Percentiles rank a stretch among this genome's conserved stretches.
Evolutionary conservation across 2,329 filamentous ascomycete genomes (phyloP).

Genomic region (Colletotrichum navitas): DNA sequence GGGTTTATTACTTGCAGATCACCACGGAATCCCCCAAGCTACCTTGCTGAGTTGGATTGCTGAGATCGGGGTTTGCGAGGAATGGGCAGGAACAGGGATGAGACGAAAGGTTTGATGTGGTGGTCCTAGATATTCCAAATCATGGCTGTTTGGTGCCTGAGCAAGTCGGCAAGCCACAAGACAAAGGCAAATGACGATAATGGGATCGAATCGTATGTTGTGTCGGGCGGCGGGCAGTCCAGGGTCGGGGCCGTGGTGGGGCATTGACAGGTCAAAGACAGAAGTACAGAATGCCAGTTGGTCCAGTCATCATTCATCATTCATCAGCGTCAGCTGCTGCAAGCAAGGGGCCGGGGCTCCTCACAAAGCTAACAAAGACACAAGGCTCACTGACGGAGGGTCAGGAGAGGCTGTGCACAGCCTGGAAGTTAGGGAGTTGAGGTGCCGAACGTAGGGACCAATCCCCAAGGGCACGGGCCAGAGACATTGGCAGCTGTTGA

Average conservation of each 20-base stretch:
- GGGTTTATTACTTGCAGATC: slow-evolving; percentile 39
- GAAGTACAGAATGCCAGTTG: background rate
- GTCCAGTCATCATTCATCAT: slow-evolving; percentile 26
- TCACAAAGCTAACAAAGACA: slow-evolving; percentile 37
- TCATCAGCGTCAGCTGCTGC: slow-evolving; percentile 4
- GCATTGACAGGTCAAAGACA: slow-evolving; percentile 37
- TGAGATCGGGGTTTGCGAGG: slow-evolving; percentile 14
- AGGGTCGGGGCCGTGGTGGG: slow-evolving; percentile 32
- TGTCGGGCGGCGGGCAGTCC: slow-evolving; percentile 19
- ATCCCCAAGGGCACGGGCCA: slow-evolving; percentile 18
- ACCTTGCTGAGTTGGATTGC: slow-evolving; percentile 12
- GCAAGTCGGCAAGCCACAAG: slow-evolving; percentile 11
- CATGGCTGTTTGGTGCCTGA: background rate
- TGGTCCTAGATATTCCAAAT: background rate
- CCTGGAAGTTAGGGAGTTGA: slow-evolving; percentile 28
- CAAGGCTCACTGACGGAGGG: background rate
- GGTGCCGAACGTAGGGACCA: slow-evolving; percentile 18
- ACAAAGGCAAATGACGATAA: slow-evolving; percentile 8
- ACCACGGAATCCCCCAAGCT: slow-evolving; percentile 21
- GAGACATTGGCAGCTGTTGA: slow-evolving; percentile 36
- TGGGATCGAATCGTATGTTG: slow-evolving; percentile 23
- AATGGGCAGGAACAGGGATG: slow-evolving; percentile 10
- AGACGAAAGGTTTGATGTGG: background rate
- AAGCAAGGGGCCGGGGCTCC: slow-evolving; percentile 15
- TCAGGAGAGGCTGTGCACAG: slow-evolving; percentile 12